These are phyloP conservation scores for Zalerion maritima DNA, from an alignment of 495 filamentous ascomycete genomes.

Conservation along the genomic window DNA sequence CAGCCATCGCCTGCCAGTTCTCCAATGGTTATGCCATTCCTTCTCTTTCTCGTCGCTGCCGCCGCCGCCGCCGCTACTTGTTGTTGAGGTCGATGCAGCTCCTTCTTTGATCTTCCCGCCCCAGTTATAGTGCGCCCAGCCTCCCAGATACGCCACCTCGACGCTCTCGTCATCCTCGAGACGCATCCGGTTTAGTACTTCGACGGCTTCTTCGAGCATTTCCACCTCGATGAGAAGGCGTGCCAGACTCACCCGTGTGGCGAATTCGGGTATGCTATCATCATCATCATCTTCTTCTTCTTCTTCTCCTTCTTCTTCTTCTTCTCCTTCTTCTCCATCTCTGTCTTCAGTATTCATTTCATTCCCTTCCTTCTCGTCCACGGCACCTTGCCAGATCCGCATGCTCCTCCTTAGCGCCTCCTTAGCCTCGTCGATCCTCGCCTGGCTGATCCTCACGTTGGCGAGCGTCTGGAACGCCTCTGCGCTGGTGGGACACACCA, in stretches of 20 bases:
- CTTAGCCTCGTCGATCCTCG: conserved; percentile 57
- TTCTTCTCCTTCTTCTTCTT: too few species aligned
- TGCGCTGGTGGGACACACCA: conserved; percentile 55
- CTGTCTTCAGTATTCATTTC: too few species aligned
- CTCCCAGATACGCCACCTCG: conserved; percentile 93
- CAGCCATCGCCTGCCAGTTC: conserved; percentile 46
- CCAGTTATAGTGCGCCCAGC: conserved; percentile 72
- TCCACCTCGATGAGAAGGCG: conserved; percentile 79
- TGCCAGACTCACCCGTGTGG: conserved; percentile 67
- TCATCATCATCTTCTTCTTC: conserved; percentile 23
- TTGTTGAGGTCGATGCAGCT: too few species aligned
- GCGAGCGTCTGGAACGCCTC: conserved; percentile 90
- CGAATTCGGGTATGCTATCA: conserved; percentile 58
- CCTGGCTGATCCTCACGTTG: conserved; percentile 81
- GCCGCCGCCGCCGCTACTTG: conserved; percentile 8
- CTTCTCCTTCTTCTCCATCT: conserved; percentile 29
- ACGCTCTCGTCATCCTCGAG: conserved; percentile 83
- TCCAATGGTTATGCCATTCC: conserved; percentile 33
- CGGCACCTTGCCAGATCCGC: conserved; percentile 60
- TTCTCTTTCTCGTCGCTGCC: conserved; percentile 19
- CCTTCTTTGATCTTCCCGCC: conserved; percentile 48
- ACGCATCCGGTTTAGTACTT: conserved; percentile 70
- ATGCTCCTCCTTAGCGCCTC: conserved; percentile 65
- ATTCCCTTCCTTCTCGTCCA: conserved; percentile 33
- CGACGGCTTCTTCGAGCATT: conserved; percentile 70